Evolutionary conservation across 345 rosid species (phyloP), one percentile per base, ranked within the genome.

Genomic region (Cochlearia excelsa): DNA sequence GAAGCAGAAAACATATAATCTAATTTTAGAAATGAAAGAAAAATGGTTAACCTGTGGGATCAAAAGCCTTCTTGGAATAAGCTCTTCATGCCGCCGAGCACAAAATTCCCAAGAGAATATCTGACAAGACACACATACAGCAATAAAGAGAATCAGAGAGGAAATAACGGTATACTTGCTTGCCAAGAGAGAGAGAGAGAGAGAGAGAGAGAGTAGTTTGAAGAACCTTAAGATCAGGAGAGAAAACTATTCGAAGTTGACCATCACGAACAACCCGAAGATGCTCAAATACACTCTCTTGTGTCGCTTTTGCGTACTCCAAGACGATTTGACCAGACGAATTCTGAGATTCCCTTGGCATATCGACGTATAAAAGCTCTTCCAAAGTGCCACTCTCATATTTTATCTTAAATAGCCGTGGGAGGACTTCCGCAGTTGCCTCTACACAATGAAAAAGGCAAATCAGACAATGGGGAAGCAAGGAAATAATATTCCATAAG

Each of bases 191-290:
- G 46, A 46, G 55, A n/a, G 49, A 53, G 35, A 37, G 54, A 54
- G 45, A 16, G 23, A 16, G 23, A 16, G 26, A 41, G 10, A 37
- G 54, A 54, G 45, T 37, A 9, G 44, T 26, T 44, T 57, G 56
- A 57, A 34, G 23, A 58, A 93, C 97, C 97, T 93, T 93, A 56
- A 93, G 82, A 54, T 90, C 95, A 51, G 95, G 88, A 46, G 99
- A 85, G 77, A 93, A 89, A 72, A 93, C 90, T 54, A 93, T 82
- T 54, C 95, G 89, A 42, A 93, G 86, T 61, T 85, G 99, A 65
- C 99, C 97, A 75, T 89, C 97, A 75, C 99, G 99, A 47, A 90
- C 99, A 66, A 93, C 97, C 41, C 99, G 95, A 39, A 93, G 97
- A 72, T 89, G 95, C 78, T 93, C 96, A 78, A 89, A 93, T 51